Base-by-base conservation (phyloP, 2,329 filamentous ascomycete genomes). In the Stagonosporopsis cucurbitacearum region DNA sequence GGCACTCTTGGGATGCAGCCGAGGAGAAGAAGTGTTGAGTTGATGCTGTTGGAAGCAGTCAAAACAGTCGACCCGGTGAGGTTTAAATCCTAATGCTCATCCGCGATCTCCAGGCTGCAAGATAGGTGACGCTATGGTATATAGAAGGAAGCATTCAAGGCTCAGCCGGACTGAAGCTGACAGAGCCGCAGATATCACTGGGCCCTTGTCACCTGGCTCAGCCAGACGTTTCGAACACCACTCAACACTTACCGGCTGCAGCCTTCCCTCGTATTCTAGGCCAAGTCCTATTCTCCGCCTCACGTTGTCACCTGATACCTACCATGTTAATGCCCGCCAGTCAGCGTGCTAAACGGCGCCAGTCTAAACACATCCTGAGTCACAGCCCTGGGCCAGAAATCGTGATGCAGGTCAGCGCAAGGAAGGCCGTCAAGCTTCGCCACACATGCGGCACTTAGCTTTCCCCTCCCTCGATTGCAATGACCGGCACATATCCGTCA, bases 161-260 rank as follows among this genome's bases (percentile, higher is more conserved):
- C 32, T 50, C 41, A 56, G 47, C 43, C 53, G 20, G 35, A 51
- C 44, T 44, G 46, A 42, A 63, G 64, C 63, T 73, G 66, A 74
- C 68, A 64, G 69, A 70, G 69, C 66, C 69, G 65, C 66, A 68
- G 60, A 61, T 62, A 62, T 57, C 61, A 57, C 62, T 60, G 33
- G 53, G 57, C 46, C 49, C 52, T 45, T 47, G 59, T 61, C 57
- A 53, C 57, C 45, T 60, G 60, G 52, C 55, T 43, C 42, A 54
- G 37, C 39, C 19, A 32, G 44, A 42, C 25, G 39, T 53, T 32
- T 45, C 15, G 19, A 44, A 43, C 23, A 48, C 36, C 42, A 56
- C 41, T 42, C 42, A 55, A 56, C 48, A 56, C 57, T 64, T 48
- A 53, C 57, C 50, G 45, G 55, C 46, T 62, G 60, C 55, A 51